These are phyloP conservation scores for Daedaleopsis nitida DNA, from an alignment of 768 basidiomycete species.

Conservation along the genomic window DNA sequence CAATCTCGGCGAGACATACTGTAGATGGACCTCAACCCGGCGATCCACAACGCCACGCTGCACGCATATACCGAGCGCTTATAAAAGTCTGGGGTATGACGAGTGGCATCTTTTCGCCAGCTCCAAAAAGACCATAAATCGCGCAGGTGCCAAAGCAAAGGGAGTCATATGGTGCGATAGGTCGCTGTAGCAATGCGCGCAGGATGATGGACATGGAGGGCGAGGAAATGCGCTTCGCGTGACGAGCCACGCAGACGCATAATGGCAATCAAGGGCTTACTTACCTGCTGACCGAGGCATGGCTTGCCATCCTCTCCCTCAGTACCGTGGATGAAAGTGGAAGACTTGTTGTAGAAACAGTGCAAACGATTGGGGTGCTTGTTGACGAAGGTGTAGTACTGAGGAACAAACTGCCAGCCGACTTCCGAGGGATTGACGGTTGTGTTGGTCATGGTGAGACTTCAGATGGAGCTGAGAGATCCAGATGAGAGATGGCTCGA, in stretches of 20 bases:
- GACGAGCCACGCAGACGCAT: too few species aligned
- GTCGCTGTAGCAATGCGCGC: too few species aligned
- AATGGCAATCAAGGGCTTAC: conserved; percentile 42
- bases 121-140: too few species aligned
- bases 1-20: neutral
- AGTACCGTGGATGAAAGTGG: conserved; percentile 95
- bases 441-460: conserved; percentile 30
- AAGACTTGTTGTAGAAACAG: conserved; percentile 98
- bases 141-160: too few species aligned
- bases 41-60: too few species aligned
- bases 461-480: conserved; percentile 10
- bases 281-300: conserved; percentile 91
- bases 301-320: conserved; percentile 93
- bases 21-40: too few species aligned
- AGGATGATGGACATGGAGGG: too few species aligned
- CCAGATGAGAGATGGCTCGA: neutral
- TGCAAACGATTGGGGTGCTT: conserved; percentile 96
- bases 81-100: too few species aligned
- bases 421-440: conserved; percentile 87
- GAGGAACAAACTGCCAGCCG: conserved; percentile 99
- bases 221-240: too few species aligned
- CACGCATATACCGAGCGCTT: too few species aligned
- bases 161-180: too few species aligned
- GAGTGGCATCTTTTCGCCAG: too few species aligned
- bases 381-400: conserved; percentile 99